Evolutionary conservation across 2,329 filamentous ascomycete genomes (phyloP), one percentile per base, ranked within the genome.

Genomic region (Apiospora malaysiana): DNA sequence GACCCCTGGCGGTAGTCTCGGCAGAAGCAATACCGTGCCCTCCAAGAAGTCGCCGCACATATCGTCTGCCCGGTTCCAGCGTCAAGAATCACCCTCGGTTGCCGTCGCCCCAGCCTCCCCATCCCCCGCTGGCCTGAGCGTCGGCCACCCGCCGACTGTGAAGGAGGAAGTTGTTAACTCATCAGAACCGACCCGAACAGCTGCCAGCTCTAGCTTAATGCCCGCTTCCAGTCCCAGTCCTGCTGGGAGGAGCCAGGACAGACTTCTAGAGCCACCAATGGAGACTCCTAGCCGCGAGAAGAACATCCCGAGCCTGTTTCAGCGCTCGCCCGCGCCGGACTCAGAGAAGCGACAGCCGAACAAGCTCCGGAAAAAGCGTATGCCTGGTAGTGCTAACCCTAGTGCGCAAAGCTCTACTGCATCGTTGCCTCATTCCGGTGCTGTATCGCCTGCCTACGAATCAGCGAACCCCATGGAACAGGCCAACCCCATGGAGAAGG

Each of bases 361-460:
- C 78, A 97, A 98, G 81, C 84, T 99, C 68, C 93, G 92, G 81
- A 98, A 98, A 85, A 97, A 94, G 81, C 87, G 91, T 73, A 85
- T 93, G 70, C 91, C 93, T 0, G 91, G 90, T 56, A 94, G 93
- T 77, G 83, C 92, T 27, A 95, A 94, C 75, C 92, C 91, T 25
- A 98, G 95, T 79, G 95, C 95, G 0, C 94, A 97, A 74, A 98
- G 95, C 78, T 98, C 96, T 21, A 92, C 89, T 8, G 89, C 93
- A 21, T 98, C 95, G 9, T 84, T 97, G 21, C 80, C 83, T 7
- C 81, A 85, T 49, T 85, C 84, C 16, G 80, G 82, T 59, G 78
- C 82, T 12, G 80, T 81, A 1, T 88, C 87, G 7, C 87, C 88
- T 2, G 80, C 77, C 45, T 72, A 79, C 27, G 88, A 89, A 73